These are phyloP conservation scores for Epichloe festucae DNA, from an alignment of 2,329 filamentous ascomycete species.

Conservation along the genomic window DNA sequence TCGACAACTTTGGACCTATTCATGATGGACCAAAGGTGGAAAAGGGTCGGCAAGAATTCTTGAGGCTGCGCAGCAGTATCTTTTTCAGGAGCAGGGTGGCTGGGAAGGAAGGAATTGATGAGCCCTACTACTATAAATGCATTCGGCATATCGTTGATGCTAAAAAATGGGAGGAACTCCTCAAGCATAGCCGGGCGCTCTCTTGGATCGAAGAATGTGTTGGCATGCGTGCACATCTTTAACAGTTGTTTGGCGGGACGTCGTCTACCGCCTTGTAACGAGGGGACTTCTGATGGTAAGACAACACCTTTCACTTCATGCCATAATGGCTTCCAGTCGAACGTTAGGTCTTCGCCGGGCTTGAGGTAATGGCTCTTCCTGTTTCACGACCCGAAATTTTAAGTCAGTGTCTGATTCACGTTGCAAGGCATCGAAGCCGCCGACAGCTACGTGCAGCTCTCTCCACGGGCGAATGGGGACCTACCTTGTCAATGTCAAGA, in stretches of 20 bases:
- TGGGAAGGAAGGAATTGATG: constrained; percentile 79
- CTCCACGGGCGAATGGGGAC: constrained; percentile 17
- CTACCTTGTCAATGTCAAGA: constrained; percentile 87
- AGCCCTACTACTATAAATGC: constrained; percentile 86
- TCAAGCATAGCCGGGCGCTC: constrained; percentile 73
- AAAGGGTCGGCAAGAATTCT: constrained; percentile 83
- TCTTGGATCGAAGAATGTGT: constrained; percentile 82
- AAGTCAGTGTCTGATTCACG: background rate
- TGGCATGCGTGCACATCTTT: constrained; percentile 80
- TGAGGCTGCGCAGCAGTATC: constrained; percentile 70
- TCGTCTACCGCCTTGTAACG: constrained; percentile 43
- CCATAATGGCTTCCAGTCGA: constrained; percentile 91
- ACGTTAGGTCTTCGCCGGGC: constrained; percentile 72
- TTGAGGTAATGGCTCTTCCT: constrained; percentile 94
- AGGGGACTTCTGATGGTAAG: constrained; percentile 68
- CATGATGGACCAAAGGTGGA: constrained; percentile 91
- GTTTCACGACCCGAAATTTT: background rate
- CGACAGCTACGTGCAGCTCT: background rate
- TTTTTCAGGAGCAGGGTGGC: constrained; percentile 59
- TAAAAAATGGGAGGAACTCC: constrained; percentile 77
- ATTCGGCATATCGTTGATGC: constrained; percentile 80
- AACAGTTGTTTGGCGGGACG: constrained; percentile 54
- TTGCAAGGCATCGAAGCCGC: constrained; percentile 2
- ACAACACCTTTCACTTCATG: constrained; percentile 86
- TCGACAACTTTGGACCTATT: constrained; percentile 82